Evolutionary conservation across 495 filamentous ascomycete genomes (phyloP), one percentile per base, ranked within the genome.

Genomic region (Parachaetomium inaequale): DNA sequence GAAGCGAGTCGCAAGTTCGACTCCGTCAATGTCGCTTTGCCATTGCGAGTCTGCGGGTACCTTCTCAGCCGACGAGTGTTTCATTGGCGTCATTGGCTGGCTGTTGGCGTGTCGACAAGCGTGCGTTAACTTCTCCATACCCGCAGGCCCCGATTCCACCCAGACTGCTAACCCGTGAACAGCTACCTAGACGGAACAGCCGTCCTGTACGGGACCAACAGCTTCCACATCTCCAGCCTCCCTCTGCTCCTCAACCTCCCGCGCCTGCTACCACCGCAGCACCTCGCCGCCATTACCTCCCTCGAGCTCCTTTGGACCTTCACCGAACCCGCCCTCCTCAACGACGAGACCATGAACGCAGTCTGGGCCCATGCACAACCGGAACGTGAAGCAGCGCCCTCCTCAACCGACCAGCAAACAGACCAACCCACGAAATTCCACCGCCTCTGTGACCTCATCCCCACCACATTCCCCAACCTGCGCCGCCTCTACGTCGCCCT

Each of bases 11-110:
- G 26, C 2, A 7, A 26, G 19, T 1, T 14, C 12, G 11, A 3
- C 26, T 1, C 12, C 2, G 15, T 1, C 25, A 7, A 10, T 3
- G 14, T 15, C 47, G 3, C 25, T n/a, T 15, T 50, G 47, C 21
- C 26, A 11, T 4, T 51, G 47, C 26, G 47, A 51, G 7, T 51
- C 26, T 2, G 28, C 25, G 7, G 47, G 11, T 23, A 7, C 17
- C 15, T 0, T 10, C 31, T 4, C 29, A 2, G 4, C 17, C 2
- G 29, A 53, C 4, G n/a, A 1, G 1, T 69, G 67, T 21, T 63
- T 63, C n/a, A 43, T 68, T 19, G 65, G 68, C 1, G 65, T 62
- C 15, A 53, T 58, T 31, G 65, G 68, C 2, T 70, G 68, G 68
- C 42, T 70, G 7, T 17, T 63, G 36, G 47, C 61, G 42, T 70